Evolutionary conservation across 495 filamentous ascomycete species (phyloP).

Genomic region (Xylaria telfairii): DNA sequence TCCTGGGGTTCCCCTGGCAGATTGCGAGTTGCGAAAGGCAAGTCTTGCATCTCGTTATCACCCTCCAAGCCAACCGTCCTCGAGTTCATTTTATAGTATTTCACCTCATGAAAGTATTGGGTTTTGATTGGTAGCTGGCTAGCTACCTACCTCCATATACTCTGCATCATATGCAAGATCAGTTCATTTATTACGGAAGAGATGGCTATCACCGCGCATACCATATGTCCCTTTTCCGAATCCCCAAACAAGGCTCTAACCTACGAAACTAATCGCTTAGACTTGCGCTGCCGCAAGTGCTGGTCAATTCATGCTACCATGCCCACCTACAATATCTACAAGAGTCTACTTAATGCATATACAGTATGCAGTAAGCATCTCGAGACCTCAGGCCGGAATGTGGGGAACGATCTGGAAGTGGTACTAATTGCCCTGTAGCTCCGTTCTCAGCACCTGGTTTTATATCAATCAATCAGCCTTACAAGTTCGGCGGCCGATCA

Average conservation of each 20-base stretch:
- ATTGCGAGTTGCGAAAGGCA: background rate
- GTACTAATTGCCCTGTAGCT: background rate
- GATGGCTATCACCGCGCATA: background rate
- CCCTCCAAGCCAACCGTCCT: background rate
- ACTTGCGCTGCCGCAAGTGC: background rate
- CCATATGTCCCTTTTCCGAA: background rate
- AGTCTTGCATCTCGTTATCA: constrained; percentile 6
- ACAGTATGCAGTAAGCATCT: background rate
- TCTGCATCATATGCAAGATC: background rate
- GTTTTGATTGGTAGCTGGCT: background rate
- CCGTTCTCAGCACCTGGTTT: background rate
- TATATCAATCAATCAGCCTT: background rate
- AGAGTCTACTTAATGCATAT: background rate
- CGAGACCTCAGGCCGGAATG: background rate
- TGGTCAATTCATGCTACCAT: background rate
- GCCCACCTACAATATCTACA: background rate
- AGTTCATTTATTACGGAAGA: background rate
- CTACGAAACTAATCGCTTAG: background rate
- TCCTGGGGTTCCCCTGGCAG: constrained; percentile 15
- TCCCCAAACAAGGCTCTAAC: background rate
- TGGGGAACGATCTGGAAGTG: constrained; percentile 4
- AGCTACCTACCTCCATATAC: too few relatives aligned
- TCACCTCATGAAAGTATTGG: background rate
- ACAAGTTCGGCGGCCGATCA: background rate
- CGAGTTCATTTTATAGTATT: background rate